Evolutionary conservation across 106 monocot genomes (phyloP).

Genomic region (Cymbidium sinense): DNA sequence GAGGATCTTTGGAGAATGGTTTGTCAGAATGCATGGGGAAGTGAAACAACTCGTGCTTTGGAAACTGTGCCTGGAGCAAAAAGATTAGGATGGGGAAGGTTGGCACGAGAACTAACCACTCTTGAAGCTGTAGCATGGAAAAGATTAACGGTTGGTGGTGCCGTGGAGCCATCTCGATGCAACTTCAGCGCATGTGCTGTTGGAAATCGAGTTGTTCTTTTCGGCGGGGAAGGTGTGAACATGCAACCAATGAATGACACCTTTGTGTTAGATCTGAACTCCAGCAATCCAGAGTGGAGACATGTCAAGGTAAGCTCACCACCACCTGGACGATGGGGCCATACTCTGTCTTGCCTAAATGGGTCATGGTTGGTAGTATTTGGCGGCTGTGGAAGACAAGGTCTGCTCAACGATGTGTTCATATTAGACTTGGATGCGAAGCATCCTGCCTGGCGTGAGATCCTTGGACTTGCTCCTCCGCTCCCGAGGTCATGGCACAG

Average conservation of each 20-base stretch:
- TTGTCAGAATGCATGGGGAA: conserved; percentile 93
- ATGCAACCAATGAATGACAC: conserved; percentile 99
- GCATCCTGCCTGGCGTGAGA: conserved; percentile 86
- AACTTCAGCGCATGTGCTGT: conserved; percentile 98
- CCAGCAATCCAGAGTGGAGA: conserved; percentile 82
- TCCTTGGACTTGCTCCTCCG: conserved; percentile 71
- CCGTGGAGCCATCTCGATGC: conserved; percentile 93
- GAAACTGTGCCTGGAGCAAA: conserved; percentile 55
- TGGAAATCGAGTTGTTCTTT: conserved; percentile 86
- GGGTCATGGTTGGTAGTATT: conserved; percentile 90
- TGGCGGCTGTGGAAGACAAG: conserved; percentile 85
- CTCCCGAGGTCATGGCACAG: conserved; percentile 95
- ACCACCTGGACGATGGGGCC: conserved; percentile 93
- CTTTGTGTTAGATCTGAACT: conserved; percentile 82
- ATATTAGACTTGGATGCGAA: conserved; percentile 84
- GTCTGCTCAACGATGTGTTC: conserved; percentile 91
- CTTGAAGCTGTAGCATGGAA: conserved; percentile 90
- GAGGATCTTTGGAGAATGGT: conserved; percentile 94
- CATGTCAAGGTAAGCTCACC: conserved; percentile 84
- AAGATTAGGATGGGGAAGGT: conserved; percentile 69
- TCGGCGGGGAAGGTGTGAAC: conserved; percentile 93
- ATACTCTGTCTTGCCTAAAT: conserved; percentile 83
- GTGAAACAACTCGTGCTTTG: conserved; percentile 62
- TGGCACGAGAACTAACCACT: conserved; percentile 85
- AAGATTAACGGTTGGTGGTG: conserved; percentile 76